Evolutionary conservation across 495 filamentous ascomycete genomes (phyloP).

Genomic region (Aspergillus hancockii): DNA sequence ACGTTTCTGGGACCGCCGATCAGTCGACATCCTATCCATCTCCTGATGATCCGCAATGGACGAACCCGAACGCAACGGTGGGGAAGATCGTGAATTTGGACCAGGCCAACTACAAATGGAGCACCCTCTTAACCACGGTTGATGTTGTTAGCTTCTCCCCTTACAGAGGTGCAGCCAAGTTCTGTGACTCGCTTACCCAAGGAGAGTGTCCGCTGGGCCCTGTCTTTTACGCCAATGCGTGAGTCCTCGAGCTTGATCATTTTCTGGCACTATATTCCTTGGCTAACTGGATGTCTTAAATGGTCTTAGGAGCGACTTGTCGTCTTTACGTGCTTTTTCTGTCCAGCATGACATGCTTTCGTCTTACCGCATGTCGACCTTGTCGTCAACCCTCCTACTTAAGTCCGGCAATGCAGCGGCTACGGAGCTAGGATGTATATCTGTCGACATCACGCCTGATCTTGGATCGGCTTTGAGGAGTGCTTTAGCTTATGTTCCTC

Average conservation of each 20-base stretch:
- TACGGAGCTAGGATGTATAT: constrained; percentile 75
- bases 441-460: constrained; percentile 77
- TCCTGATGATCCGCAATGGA: constrained; percentile 50
- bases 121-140: constrained; percentile 68
- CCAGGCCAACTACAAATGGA: constrained; percentile 55
- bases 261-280: not conserved
- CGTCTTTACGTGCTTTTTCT: constrained; percentile 68
- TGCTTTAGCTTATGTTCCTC: constrained; percentile 75
- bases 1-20: constrained; percentile 70
- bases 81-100: constrained; percentile 75
- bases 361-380: constrained; percentile 80
- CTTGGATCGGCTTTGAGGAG: constrained; percentile 63
- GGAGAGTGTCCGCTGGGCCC: constrained; percentile 74
- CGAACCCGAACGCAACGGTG: constrained; percentile 55
- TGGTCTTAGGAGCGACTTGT: constrained; percentile 46
- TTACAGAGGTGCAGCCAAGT: constrained; percentile 51
- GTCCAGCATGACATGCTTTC: constrained; percentile 75
- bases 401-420: constrained; percentile 67
- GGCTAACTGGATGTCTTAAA: constrained; percentile 1
- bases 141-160: constrained; percentile 75
- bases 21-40: constrained; percentile 49
- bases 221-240: constrained; percentile 64
- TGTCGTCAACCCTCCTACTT: constrained; percentile 68
- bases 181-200: constrained; percentile 65
- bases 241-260: constrained; percentile 28